Conservation (phyloP, 2,329 filamentous ascomycete species). For the Lasiodiplodia hormozganensis region DNA sequence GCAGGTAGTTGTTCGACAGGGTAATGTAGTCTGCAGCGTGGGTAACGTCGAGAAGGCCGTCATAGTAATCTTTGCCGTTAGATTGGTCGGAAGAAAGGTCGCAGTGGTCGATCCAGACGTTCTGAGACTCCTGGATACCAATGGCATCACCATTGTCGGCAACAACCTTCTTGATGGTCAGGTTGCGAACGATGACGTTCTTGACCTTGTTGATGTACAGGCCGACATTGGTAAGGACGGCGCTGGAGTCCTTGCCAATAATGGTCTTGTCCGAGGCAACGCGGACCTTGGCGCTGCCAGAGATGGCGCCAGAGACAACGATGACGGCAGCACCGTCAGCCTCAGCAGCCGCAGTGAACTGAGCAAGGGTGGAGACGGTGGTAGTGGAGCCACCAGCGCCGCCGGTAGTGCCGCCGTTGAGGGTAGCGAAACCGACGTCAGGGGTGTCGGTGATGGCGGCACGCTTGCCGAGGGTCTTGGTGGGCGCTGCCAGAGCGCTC, state of each 20-base stretch:
- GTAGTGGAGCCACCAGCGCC: constrained; percentile 46
- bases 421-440: constrained; percentile 42
- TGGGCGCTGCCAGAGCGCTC: constrained; percentile 43
- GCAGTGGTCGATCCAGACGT: constrained; percentile 72
- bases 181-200: constrained; percentile 66
- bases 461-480: constrained; percentile 39
- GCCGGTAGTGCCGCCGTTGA: constrained; percentile 48
- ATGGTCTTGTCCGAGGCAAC: constrained; percentile 59
- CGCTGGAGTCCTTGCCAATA: constrained; percentile 56
- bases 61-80: constrained; percentile 73
- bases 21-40: constrained; percentile 69
- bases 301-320: constrained; percentile 55
- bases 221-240: constrained; percentile 54
- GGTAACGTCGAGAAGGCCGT: constrained; percentile 70
- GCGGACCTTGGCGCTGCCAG: constrained; percentile 52
- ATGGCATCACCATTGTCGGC: constrained; percentile 59
- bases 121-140: constrained; percentile 55
- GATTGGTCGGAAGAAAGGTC: constrained; percentile 67
- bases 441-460: constrained; percentile 41
- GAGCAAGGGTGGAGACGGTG: constrained; percentile 44
- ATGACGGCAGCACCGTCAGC: constrained; percentile 55
- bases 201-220: constrained; percentile 55
- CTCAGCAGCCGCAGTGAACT: constrained; percentile 54
- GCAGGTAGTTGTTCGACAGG: constrained; percentile 60
- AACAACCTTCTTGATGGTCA: constrained; percentile 59